phyloP scores from a whole-genome alignment of 1,284 basidiomycete species.

The Puccinia coronata region DNA sequence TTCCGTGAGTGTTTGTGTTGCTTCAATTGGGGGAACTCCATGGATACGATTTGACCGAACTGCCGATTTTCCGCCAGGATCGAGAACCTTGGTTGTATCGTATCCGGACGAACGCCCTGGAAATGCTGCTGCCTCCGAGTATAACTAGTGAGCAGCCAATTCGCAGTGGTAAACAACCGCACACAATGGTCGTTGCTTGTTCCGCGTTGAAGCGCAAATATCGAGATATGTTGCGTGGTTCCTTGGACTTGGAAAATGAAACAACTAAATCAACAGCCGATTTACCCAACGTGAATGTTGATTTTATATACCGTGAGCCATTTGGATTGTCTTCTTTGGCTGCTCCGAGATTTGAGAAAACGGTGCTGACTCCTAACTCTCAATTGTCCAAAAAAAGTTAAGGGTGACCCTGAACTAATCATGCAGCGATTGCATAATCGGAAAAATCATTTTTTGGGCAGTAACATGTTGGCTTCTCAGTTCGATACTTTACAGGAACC shows the following conservation, averaged over 20 bases:
- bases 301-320: constrained; percentile 41
- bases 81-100: constrained; percentile 54
- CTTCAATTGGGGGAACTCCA: too few relatives aligned
- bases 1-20: constrained; percentile 15
- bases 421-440: constrained; percentile 33
- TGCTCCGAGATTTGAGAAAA: neutral
- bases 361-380: neutral
- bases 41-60: neutral
- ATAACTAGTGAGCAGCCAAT: neutral
- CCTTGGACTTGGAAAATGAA: neutral
- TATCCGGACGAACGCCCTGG: constrained; percentile 53
- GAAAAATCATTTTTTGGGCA: constrained; percentile 43
- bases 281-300: neutral
- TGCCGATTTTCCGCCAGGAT: constrained; percentile 49
- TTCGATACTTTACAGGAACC: constrained; percentile 42
- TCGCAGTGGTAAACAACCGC: neutral
- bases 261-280: neutral
- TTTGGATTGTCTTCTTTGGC: neutral
- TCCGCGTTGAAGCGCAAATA: constrained; percentile 55
- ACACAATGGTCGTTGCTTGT: constrained; percentile 54
- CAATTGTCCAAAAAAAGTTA: constrained; percentile 5
- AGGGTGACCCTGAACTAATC: constrained; percentile 8
- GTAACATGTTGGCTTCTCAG: constrained; percentile 30
- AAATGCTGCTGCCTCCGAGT: constrained; percentile 37
- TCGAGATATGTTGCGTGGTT: constrained; percentile 53